Conservation (phyloP, 257 asterid species). For the Petunia secreta region DNA sequence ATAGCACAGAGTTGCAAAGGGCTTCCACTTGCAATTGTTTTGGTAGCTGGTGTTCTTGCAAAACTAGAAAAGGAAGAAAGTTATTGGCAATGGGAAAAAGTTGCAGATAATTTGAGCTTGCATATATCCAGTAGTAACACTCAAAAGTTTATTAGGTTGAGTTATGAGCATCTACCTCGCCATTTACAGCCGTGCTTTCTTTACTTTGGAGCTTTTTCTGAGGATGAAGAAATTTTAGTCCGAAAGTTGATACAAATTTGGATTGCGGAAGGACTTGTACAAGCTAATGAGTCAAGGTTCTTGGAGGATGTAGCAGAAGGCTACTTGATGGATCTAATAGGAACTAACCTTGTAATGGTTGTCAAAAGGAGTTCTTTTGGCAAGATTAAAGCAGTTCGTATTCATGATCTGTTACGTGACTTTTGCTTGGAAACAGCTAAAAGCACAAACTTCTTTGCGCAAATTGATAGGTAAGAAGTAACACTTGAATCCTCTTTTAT, state of each 20-base stretch:
- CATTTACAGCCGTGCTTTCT: neutral
- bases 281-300: neutral
- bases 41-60: slow-evolving; percentile 27
- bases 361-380: slow-evolving; percentile 21
- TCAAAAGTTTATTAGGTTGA: neutral
- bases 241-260: slow-evolving; percentile 20
- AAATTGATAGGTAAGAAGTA: too few relatives aligned
- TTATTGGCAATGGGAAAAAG: slow-evolving; percentile 17
- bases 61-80: too few relatives aligned
- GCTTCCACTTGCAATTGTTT: slow-evolving; percentile 23
- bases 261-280: slow-evolving; percentile 26
- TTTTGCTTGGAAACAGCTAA: too few relatives aligned
- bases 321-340: neutral
- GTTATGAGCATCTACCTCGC: neutral
- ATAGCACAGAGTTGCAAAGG: slow-evolving; percentile 23
- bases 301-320: slow-evolving; percentile 14
- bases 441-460: too few relatives aligned
- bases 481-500: neutral
- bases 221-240: slow-evolving; percentile 10
- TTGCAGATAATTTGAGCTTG: slow-evolving; percentile 11
- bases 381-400: slow-evolving; percentile 4
- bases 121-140: neutral
- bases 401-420: slow-evolving; percentile 27
- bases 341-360: slow-evolving; percentile 8
- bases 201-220: slow-evolving; percentile 22